These are phyloP conservation scores for Exophiala lecanii-corni DNA, from an alignment of 2,329 filamentous ascomycete genomes.

Conservation along the genomic window DNA sequence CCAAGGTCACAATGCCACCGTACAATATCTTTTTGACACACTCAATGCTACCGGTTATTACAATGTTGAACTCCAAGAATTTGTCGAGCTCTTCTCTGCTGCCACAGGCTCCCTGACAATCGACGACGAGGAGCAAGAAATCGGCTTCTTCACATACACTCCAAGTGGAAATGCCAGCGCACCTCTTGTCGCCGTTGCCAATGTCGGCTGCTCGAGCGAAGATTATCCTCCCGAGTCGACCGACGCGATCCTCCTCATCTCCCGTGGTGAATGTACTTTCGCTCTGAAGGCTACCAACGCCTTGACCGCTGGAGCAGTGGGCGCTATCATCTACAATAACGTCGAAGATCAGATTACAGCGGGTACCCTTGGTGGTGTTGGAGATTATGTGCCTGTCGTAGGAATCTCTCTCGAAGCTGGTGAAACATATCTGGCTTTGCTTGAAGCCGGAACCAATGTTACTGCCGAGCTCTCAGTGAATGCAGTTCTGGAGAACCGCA, in stretches of 20 bases:
- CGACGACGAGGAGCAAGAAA: slow-evolving; percentile 53
- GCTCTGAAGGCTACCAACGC: slow-evolving; percentile 66
- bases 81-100: slow-evolving; percentile 41
- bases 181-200: slow-evolving; percentile 54
- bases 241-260: slow-evolving; percentile 66
- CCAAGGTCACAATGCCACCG: slow-evolving; percentile 59
- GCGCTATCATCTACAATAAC: slow-evolving; percentile 71
- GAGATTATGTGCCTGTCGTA: slow-evolving; percentile 62
- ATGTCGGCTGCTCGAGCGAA: slow-evolving; percentile 57
- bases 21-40: slow-evolving; percentile 58
- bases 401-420: slow-evolving; percentile 60
- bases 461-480: slow-evolving; percentile 39
- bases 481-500: slow-evolving; percentile 43
- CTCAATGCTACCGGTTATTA: slow-evolving; percentile 42
- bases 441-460: slow-evolving; percentile 44
- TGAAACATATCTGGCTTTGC: slow-evolving; percentile 49
- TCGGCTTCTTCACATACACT: slow-evolving; percentile 59
- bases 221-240: slow-evolving; percentile 57
- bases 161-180: slow-evolving; percentile 57
- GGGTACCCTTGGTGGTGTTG: slow-evolving; percentile 62
- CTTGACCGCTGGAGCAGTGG: slow-evolving; percentile 64
- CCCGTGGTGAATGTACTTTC: slow-evolving; percentile 67
- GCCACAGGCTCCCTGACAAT: slow-evolving; percentile 37
- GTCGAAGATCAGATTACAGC: slow-evolving; percentile 54
- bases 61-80: slow-evolving; percentile 50